Conservation (phyloP, 2,329 filamentous ascomycete species). For the Fusarium sp. region DNA sequence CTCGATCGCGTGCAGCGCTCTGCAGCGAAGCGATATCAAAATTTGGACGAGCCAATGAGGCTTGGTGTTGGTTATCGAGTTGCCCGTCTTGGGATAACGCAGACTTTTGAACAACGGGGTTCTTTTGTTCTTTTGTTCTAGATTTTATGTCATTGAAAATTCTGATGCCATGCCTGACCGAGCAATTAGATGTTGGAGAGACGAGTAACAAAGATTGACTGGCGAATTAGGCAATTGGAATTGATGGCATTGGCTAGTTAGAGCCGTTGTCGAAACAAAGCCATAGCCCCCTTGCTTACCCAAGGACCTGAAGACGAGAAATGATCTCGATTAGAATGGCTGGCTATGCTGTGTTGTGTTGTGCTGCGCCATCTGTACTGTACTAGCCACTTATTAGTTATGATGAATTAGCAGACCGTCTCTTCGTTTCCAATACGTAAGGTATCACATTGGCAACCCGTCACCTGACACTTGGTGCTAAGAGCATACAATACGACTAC, state of each 20-base stretch:
- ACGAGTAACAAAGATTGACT: background rate
- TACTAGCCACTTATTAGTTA: background rate
- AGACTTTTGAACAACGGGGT: constrained; percentile 12
- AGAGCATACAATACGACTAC: constrained; percentile 16
- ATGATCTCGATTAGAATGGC: constrained; percentile 21
- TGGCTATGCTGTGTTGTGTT: background rate
- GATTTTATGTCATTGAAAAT: constrained; percentile 30
- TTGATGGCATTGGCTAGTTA: background rate
- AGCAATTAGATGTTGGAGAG: constrained; percentile 4
- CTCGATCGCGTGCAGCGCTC: constrained; percentile 41
- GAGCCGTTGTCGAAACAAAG: background rate
- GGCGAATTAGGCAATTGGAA: too few species aligned
- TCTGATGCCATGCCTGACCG: constrained; percentile 5
- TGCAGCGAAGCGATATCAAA: constrained; percentile 37
- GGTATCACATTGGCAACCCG: constrained; percentile 37
- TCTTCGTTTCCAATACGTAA: constrained; percentile 29
- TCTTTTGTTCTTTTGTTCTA: constrained; percentile 38
- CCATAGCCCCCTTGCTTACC: constrained; percentile 5
- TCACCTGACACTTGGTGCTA: constrained; percentile 37
- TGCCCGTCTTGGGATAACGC: constrained; percentile 43
- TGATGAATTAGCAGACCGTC: background rate
- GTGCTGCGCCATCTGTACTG: constrained; percentile 9
- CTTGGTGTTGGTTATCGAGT: constrained; percentile 34
- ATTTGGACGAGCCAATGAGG: constrained; percentile 21
- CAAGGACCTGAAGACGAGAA: constrained; percentile 6